Percentiles rank a stretch among this genome's conserved stretches.
phyloP scores from a whole-genome alignment of 208 protist species.

The Leishmania aethiopica region DNA sequence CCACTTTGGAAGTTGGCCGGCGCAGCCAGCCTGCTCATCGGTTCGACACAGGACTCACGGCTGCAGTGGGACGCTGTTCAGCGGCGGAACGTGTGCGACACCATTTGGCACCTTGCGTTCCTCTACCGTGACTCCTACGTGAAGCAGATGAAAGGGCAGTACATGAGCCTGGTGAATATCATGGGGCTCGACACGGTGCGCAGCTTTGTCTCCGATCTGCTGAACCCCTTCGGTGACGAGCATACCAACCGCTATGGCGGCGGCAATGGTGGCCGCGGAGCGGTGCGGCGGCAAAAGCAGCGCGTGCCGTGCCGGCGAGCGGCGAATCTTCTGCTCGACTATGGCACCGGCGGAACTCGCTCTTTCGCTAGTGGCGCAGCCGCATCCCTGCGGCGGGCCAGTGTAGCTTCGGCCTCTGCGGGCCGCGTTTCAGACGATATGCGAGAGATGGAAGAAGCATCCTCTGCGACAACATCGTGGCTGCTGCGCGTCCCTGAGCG shows the following conservation, averaged over 20 bases:
- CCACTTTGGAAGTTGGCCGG: conserved; percentile 70
- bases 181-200: conserved; percentile 74
- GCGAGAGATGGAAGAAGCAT: neutral
- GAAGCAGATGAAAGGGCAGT: conserved; percentile 55
- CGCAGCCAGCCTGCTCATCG: conserved; percentile 65
- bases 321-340: conserved; percentile 5
- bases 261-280: neutral
- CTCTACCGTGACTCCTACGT: conserved; percentile 71
- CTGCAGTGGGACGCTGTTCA: conserved; percentile 73
- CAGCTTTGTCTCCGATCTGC: conserved; percentile 71
- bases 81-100: conserved; percentile 53
- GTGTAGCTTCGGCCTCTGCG: neutral
- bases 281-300: conserved; percentile 38
- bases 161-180: conserved; percentile 75
- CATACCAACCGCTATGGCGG: neutral
- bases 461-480: conserved; percentile 6
- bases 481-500: conserved; percentile 19
- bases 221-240: conserved; percentile 38
- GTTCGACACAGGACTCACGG: conserved; percentile 68
- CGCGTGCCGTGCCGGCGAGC: conserved; percentile 39
- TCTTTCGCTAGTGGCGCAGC: neutral
- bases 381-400: neutral
- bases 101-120: conserved; percentile 69
- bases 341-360: neutral
- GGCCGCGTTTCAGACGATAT: neutral